Conservation (phyloP, 192 early-diverging fungal species). For the Backusella circina region DNA sequence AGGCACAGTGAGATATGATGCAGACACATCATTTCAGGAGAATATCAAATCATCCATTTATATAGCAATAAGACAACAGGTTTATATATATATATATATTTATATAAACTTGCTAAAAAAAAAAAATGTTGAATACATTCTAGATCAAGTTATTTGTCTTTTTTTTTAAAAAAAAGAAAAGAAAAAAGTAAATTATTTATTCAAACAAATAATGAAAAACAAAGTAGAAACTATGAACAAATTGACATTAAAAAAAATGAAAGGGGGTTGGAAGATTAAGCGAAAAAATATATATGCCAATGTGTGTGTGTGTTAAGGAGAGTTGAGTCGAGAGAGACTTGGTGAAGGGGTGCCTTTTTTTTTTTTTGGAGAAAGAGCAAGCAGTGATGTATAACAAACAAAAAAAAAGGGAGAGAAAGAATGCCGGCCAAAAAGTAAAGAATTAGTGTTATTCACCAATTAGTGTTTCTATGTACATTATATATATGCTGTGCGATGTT, state of each 20-base stretch:
- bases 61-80: not conserved
- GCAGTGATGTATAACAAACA: not conserved
- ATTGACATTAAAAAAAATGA: not conserved
- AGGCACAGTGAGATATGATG: not conserved
- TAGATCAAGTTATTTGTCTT: not conserved
- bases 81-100: too few species aligned
- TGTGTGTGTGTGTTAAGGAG: not conserved
- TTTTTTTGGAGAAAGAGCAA: not conserved
- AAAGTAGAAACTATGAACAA: not conserved
- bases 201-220: not conserved
- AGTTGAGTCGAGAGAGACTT: not conserved
- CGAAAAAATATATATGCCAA: not conserved
- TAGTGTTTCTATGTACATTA: constrained; percentile 3
- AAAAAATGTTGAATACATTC: not conserved
- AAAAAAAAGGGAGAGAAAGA: not conserved
- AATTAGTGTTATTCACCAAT: constrained; percentile 1
- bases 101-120: not conserved
- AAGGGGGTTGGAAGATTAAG: not conserved
- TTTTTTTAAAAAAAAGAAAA: not conserved
- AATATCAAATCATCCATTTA: not conserved
- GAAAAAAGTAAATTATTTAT: too few species aligned
- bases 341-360: not conserved
- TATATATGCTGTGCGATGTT: constrained; percentile 2
- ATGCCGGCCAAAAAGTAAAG: constrained; percentile 3
- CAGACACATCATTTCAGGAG: constrained; percentile 3